Conservation (phyloP, 345 rosid species). For the Psidium friedrichsthalianum region DNA sequence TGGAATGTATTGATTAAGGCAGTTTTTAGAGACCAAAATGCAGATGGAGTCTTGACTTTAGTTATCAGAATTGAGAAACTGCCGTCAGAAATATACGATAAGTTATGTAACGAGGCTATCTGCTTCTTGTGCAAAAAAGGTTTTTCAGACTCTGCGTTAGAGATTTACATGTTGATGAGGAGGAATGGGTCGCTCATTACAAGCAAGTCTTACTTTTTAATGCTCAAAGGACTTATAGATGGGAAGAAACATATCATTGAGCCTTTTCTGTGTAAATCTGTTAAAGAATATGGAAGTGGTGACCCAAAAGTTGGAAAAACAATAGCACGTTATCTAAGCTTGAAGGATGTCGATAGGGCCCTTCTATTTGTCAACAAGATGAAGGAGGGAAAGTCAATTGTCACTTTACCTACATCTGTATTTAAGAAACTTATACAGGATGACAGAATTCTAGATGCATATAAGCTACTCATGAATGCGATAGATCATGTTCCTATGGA, state of each 20-base stretch:
- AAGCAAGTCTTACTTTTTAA: constrained; percentile 25
- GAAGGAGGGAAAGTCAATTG: constrained; percentile 11
- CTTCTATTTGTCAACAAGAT: constrained; percentile 24
- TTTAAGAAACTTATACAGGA: constrained; percentile 31
- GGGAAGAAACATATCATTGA: constrained; percentile 10
- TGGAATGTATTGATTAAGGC: constrained; percentile 33
- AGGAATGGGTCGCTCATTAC: constrained; percentile 24
- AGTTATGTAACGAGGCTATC: constrained; percentile 38
- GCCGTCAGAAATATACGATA: constrained; percentile 10
- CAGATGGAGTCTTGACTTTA: constrained; percentile 36
- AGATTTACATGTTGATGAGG: constrained; percentile 35
- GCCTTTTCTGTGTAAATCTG: constrained; percentile 23
- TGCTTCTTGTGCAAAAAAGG: constrained; percentile 47
- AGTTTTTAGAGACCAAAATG: constrained; percentile 23
- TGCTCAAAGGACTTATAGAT: constrained; percentile 24
- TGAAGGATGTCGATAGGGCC: constrained; percentile 23
- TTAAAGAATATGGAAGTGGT: constrained; percentile 37
- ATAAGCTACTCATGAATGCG: constrained; percentile 38
- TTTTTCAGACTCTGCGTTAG: constrained; percentile 25
- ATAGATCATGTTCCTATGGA: constrained; percentile 37
- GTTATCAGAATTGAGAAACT: constrained; percentile 29
- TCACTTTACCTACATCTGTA: constrained; percentile 27
- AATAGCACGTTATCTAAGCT: constrained; percentile 31
- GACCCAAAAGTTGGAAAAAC: constrained; percentile 29
- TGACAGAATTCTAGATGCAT: constrained; percentile 49